phyloP scores from a whole-genome alignment of 176 grass and related monocot species.

The Musa acuminata region DNA sequence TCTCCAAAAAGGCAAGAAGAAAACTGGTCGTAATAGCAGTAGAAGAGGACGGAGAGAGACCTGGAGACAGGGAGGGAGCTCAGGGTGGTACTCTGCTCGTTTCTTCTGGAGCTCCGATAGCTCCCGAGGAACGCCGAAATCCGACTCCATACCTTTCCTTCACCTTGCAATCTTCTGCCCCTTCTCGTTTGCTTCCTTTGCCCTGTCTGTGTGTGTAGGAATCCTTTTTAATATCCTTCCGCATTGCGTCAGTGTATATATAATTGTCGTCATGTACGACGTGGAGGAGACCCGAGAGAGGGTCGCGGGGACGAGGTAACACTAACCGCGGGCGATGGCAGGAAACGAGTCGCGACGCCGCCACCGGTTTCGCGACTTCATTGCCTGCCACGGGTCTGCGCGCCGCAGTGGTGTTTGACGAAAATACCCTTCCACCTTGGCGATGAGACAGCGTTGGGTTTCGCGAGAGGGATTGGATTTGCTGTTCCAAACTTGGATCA shows the following conservation, averaged over 20 bases:
- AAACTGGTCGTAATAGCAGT: background rate
- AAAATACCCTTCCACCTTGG: background rate
- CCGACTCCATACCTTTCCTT: constrained; percentile 14
- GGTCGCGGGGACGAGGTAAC: background rate
- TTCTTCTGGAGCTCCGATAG: constrained; percentile 39
- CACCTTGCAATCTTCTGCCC: no score
- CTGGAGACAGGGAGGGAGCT: constrained; percentile 38
- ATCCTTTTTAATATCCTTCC: background rate
- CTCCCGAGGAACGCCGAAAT: constrained; percentile 29
- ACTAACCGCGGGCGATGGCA: background rate
- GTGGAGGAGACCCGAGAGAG: background rate
- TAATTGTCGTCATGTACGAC: background rate
- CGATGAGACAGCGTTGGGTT: no score
- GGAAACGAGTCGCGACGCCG: background rate
- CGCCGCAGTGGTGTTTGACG: background rate
- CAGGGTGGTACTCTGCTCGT: constrained; percentile 33
- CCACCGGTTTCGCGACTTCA: background rate
- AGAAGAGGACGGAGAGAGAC: background rate
- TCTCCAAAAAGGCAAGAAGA: background rate
- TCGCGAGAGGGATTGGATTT: no score
- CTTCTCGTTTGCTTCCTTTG: background rate
- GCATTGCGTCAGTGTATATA: background rate
- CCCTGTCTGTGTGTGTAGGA: no score
- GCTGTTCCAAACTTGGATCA: no score
- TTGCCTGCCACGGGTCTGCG: background rate